Evolutionary conservation across 495 filamentous ascomycete species (phyloP), one percentile per base, ranked within the genome.

Genomic region (Penicillium odoratum): DNA sequence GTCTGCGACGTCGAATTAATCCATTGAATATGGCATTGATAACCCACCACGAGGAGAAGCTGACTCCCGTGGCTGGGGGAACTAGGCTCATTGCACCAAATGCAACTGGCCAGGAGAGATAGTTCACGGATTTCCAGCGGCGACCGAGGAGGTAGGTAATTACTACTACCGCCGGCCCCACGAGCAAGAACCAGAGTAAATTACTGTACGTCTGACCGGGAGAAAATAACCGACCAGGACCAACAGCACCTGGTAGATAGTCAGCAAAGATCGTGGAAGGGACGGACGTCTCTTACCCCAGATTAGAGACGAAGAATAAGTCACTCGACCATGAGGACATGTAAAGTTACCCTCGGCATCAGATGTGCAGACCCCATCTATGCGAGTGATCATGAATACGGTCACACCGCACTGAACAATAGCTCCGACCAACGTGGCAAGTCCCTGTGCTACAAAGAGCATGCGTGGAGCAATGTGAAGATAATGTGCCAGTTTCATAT

Each of bases 401-500:
- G 86, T 82, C 10, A 88, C 82, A 1, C 81, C 70, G 44, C 87
- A 78, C 60, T 89, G 86, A 42, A 89, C 82, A 53, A 91, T 78
- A 58, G 84, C 87, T 2, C 85, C 85, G 30, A 88, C 68, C 4
- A 85, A 82, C 0, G 85, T 87, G 26, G 86, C 84, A 7, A 89
- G 74, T 0, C 87, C 84, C 65, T 90, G 86, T 0, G 84, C 84
- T 60, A 82, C 74, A 69, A 91, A 91, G 66, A 89, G 80, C 1
- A 81, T 86, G 6, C 86, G 76, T 0, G 86, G 87, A 1, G 87
- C 83, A n/a, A 88, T 83, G 65, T 90, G 89, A 72, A 90, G 84
- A 70, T 90, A 91, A 64, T 90, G 86, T 7, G 85, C 87, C 82
- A 92, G 68, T 84, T 92, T 77, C 88, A 90, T 74, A 81, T 88